Evolutionary conservation across 306 rosid genomes (phyloP).

Genomic region (Senna tora): DNA sequence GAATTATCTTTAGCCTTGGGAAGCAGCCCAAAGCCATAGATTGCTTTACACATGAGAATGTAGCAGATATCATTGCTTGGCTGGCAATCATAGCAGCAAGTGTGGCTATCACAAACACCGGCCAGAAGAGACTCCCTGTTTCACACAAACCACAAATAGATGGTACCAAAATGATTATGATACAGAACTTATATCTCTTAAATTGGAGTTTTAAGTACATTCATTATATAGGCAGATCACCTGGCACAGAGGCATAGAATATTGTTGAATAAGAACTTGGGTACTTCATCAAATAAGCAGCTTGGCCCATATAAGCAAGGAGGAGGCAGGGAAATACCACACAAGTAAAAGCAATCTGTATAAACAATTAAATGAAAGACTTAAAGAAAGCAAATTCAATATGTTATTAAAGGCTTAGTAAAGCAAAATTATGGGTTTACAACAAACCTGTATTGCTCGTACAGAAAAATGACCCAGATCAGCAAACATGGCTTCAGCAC

Average conservation of each 20-base stretch:
- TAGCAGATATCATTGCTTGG: slow-evolving; percentile 99
- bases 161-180: slow-evolving; percentile 28
- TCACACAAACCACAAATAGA: slow-evolving; percentile 38
- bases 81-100: slow-evolving; percentile 99
- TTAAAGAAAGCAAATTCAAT: background rate
- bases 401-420: slow-evolving; percentile 5
- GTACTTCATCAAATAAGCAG: slow-evolving; percentile 71
- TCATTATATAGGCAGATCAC: slow-evolving; percentile 49
- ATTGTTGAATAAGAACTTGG: slow-evolving; percentile 55
- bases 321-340: slow-evolving; percentile 97
- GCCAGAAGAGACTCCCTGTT: slow-evolving; percentile 93
- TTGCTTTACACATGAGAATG: slow-evolving; percentile 95
- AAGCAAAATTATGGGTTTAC: slow-evolving; percentile 14
- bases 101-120: slow-evolving; percentile 85
- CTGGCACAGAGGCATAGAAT: slow-evolving; percentile 92
- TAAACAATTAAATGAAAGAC: slow-evolving; percentile 16
- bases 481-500: slow-evolving; percentile 99
- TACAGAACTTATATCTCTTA: slow-evolving; percentile 21
- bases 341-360: slow-evolving; percentile 83
- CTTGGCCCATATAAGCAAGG: slow-evolving; percentile 97
- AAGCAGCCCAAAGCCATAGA: slow-evolving; percentile 99
- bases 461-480: slow-evolving; percentile 96
- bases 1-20: slow-evolving; percentile 94
- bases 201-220: slow-evolving; percentile 26
- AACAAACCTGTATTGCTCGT: slow-evolving; percentile 77